Conservation (phyloP, 2,329 filamentous ascomycete genomes). For the Xylaria arbuscula region DNA sequence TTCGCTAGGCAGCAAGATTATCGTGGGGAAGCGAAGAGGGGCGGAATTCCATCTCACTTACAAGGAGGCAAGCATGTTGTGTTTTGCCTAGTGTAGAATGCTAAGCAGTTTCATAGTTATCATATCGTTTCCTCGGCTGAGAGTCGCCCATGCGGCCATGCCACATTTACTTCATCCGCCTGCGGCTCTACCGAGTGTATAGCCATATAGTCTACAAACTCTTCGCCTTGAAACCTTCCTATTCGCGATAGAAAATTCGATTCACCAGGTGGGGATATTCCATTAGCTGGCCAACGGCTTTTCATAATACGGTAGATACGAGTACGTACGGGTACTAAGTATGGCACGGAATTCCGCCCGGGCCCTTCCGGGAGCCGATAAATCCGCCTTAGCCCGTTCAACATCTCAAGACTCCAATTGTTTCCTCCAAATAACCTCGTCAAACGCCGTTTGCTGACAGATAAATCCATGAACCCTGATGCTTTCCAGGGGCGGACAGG, state of each 20-base stretch:
- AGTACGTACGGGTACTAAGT: background rate
- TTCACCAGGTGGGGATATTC: background rate
- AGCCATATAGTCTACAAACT: background rate
- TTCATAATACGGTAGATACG: background rate
- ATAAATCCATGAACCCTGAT: background rate
- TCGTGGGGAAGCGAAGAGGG: background rate
- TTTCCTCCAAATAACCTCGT: too few species aligned
- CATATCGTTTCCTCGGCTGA: too few species aligned
- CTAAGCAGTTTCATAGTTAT: too few species aligned
- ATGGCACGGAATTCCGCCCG: background rate
- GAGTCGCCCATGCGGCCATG: too few species aligned
- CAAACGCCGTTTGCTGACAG: conserved; percentile 1
- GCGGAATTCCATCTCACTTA: conserved; percentile 17
- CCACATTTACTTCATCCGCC: background rate
- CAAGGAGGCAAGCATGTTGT: too few species aligned
- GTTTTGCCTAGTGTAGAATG: too few species aligned
- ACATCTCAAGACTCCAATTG: background rate
- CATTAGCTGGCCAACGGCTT: background rate
- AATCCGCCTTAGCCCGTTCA: background rate
- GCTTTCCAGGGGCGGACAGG: background rate
- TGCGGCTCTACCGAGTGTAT: too few species aligned
- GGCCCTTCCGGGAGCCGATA: background rate
- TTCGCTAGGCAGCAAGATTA: conserved; percentile 21
- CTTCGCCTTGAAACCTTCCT: background rate
- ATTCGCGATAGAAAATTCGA: background rate